phyloP scores from a whole-genome alignment of 176 grass and related monocot genomes.

The Miscanthus lutarioriparius region DNA sequence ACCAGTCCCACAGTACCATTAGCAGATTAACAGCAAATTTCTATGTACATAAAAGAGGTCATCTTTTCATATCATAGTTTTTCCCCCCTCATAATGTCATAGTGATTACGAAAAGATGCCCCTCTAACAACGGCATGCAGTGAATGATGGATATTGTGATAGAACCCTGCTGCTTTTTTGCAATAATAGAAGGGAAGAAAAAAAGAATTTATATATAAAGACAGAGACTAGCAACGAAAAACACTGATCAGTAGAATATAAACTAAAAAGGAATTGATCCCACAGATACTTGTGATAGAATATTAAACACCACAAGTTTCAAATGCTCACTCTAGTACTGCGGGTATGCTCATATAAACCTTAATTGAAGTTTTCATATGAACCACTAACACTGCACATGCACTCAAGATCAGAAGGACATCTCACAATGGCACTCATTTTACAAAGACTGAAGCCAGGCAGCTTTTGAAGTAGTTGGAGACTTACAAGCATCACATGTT shows the following conservation, averaged over 20 bases:
- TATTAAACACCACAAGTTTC: not conserved
- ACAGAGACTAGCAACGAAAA: not conserved
- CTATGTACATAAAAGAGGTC: not conserved
- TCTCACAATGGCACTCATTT: not conserved
- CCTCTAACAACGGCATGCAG: not conserved
- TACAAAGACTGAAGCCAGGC: not conserved
- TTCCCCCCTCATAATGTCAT: not conserved
- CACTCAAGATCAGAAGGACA: slow-evolving; percentile 4
- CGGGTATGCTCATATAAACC: slow-evolving; percentile 5
- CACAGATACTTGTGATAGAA: not conserved
- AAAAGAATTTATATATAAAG: not conserved
- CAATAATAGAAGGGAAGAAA: not conserved
- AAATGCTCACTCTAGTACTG: not conserved
- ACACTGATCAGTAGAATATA: not conserved
- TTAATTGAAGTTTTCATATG: not conserved
- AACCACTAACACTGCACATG: not conserved
- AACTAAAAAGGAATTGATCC: not conserved
- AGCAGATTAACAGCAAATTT: not conserved
- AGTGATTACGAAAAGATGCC: slow-evolving; percentile 1
- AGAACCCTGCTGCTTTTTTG: not conserved
- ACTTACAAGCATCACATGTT: not conserved
- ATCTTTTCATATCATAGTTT: not conserved
- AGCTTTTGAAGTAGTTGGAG: not conserved
- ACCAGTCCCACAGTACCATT: not conserved
- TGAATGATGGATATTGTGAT: not conserved